A percentile compares a stretch with the other conserved stretches of the same genome.
These are phyloP conservation scores for Russula sp. DNA, from an alignment of 768 basidiomycete species.

Conservation along the genomic window DNA sequence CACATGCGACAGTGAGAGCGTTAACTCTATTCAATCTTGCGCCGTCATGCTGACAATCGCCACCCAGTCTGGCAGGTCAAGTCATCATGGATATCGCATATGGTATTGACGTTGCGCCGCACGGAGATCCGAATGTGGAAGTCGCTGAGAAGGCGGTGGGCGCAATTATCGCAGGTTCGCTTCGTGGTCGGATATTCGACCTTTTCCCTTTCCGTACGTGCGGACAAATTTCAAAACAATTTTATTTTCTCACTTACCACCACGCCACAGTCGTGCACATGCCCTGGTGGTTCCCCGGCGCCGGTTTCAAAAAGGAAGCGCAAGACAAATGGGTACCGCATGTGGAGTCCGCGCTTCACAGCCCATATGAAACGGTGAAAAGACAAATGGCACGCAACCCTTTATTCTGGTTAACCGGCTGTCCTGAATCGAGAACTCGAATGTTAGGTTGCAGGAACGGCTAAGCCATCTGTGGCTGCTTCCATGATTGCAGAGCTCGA, in stretches of 20 bases:
- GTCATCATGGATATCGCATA: conserved; percentile 16
- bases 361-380: conserved; percentile 19
- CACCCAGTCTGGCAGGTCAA: conserved; percentile 5
- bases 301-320: conserved; percentile 20
- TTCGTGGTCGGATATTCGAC: conserved; percentile 4
- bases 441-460: not conserved
- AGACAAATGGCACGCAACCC: not conserved
- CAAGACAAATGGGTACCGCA: conserved; percentile 9
- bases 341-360: conserved; percentile 14
- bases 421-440: not conserved
- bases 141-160: conserved; percentile 15
- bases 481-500: conserved; percentile 3
- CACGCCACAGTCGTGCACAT: conserved; percentile 15
- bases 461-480: conserved; percentile 1
- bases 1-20: conserved; percentile 31
- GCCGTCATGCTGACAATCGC: not conserved
- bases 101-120: conserved; percentile 13
- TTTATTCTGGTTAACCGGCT: not conserved
- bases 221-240: not conserved
- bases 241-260: not conserved
- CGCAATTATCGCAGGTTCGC: not conserved
- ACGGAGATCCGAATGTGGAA: conserved; percentile 11
- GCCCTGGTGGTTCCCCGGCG: conserved; percentile 24
- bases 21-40: not conserved
- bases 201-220: conserved; percentile 7